Evolutionary conservation across 116 monocot species (phyloP).

Genomic region (Thalassia testudinum): DNA sequence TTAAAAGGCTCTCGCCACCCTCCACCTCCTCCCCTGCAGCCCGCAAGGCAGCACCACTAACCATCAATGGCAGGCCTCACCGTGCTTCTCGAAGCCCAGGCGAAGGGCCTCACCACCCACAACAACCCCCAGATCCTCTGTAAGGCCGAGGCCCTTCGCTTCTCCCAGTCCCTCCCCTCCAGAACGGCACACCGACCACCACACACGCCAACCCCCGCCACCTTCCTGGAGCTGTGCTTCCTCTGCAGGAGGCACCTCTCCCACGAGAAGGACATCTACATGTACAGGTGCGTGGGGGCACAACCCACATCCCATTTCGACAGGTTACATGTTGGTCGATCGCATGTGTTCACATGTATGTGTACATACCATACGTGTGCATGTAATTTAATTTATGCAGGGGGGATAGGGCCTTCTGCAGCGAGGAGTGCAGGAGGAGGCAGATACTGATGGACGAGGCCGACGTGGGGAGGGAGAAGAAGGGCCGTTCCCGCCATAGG

Average conservation of each 20-base stretch:
- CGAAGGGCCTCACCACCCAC: neutral
- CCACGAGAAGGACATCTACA: conserved; percentile 21
- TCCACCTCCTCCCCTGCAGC: too few species aligned
- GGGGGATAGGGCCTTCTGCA: conserved; percentile 57
- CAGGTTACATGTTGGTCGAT: neutral
- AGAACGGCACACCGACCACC: neutral
- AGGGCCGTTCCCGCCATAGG: conserved; percentile 1
- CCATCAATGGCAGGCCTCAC: conserved; percentile 10
- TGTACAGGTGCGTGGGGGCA: conserved; percentile 9
- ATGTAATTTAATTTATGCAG: conserved; percentile 14
- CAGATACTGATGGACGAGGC: conserved; percentile 36
- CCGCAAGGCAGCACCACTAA: too few species aligned
- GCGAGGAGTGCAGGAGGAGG: conserved; percentile 43
- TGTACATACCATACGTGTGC: neutral
- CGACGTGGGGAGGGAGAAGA: conserved; percentile 2
- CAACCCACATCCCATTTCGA: too few species aligned
- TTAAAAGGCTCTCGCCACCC: too few species aligned
- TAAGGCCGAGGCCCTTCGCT: conserved; percentile 6
- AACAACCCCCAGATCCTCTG: conserved; percentile 7
- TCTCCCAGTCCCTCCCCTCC: neutral
- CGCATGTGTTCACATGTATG: neutral
- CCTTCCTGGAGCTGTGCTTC: conserved; percentile 12
- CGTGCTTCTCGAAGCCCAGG: conserved; percentile 5
- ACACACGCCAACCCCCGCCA: neutral
- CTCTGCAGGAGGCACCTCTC: conserved; percentile 17